Evolutionary conservation across 306 rosid species (phyloP), one percentile per base, ranked within the genome.

Genomic region (Trifolium repens): DNA sequence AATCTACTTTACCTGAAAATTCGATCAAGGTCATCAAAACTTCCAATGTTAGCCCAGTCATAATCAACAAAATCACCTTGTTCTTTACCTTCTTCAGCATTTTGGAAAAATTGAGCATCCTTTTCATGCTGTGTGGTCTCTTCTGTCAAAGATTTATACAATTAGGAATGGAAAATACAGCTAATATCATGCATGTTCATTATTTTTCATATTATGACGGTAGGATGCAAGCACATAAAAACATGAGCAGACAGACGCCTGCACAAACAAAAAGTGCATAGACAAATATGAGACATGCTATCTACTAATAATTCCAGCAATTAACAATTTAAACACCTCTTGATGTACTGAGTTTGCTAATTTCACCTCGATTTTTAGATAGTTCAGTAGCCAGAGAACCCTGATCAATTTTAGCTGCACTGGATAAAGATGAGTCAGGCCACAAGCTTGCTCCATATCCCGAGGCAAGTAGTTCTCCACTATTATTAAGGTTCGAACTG

Each of bases 21-120:
- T 54, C 70, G 87, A 80, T 90, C 99, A 80, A 96, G 90, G 82
- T 96, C 98, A 77, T 92, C 97, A 82, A 96, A 92, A 85, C 93
- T 89, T 88, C 97, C 99, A 62, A 92, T 89, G 73, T 79, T 92
- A 30, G 84, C 97, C 98, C 99, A 96, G 75, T 84, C 93, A 71
- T 83, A 96, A 86, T 92, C 98, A 81, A 81, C 86, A 82, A 92
- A 85, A 77, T 91, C 93, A 66, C 87, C 89, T 73, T 89, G 96
- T 79, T 87, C 99, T 87, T 83, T 80, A 78, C 81, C 91, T 79
- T 89, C 92, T 26, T 83, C 47, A 10, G 78, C 78, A 67, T 74
- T 85, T 87, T 74, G 89, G 70, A 84, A 88, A 77, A 62, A 66
- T 70, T 84, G 86, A 62, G 79, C 86, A 74, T 82, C 96, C 83